These are phyloP conservation scores for Pseudogymnoascus sp. DNA, from an alignment of 2,329 filamentous ascomycete genomes.

Conservation along the genomic window DNA sequence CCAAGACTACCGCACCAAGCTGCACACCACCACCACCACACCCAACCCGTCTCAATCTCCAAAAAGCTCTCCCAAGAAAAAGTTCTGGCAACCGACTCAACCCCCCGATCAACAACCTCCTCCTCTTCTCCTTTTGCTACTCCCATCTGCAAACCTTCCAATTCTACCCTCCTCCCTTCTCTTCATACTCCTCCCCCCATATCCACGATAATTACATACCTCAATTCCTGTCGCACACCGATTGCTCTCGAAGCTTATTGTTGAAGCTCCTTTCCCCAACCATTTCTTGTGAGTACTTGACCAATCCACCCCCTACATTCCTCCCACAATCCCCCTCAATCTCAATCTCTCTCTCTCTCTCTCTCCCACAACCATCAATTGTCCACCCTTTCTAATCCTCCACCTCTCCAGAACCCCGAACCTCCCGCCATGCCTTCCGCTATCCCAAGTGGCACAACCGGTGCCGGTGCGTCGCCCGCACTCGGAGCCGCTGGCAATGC, in stretches of 20 bases:
- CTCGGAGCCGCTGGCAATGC: constrained; percentile 39
- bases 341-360: neutral
- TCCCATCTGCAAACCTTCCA: neutral
- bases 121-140: neutral
- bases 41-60: neutral
- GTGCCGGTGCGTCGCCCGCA: constrained; percentile 43
- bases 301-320: neutral
- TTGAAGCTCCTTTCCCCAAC: constrained; percentile 5
- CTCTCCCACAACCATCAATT: neutral
- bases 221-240: constrained; percentile 3
- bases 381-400: constrained; percentile 10
- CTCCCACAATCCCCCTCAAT: neutral
- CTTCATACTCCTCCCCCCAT: neutral
- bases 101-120: neutral
- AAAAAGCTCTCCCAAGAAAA: constrained; percentile 2
- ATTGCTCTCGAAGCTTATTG: constrained; percentile 1
- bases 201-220: neutral
- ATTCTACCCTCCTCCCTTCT: neutral
- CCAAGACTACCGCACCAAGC: neutral
- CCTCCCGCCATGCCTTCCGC: constrained; percentile 28
- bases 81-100: neutral
- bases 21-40: neutral
- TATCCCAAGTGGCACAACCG: constrained; percentile 40
- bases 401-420: constrained; percentile 14
- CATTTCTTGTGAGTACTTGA: neutral